Evolutionary conservation across 257 asterid species (phyloP), one percentile per base, ranked within the genome.

Genomic region (Eucommia ulmoides): DNA sequence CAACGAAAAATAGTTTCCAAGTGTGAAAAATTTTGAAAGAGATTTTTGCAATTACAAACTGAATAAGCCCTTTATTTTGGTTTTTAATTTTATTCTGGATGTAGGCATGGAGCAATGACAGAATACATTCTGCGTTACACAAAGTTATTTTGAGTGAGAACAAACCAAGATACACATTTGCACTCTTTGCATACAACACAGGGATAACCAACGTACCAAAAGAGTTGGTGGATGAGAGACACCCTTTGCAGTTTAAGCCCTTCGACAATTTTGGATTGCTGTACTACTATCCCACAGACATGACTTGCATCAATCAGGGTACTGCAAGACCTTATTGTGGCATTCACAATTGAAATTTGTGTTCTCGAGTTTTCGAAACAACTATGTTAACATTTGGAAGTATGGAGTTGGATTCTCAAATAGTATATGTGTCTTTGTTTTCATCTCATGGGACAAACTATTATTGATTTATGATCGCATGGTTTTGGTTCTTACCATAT

Each of bases 41-140:
- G n/a, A n/a, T n/a, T n/a, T n/a, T n/a, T n/a, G n/a, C n/a, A n/a
- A n/a, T n/a, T n/a, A n/a, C n/a, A n/a, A n/a, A n/a, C n/a, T n/a
- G n/a, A n/a, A n/a, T n/a, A n/a, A n/a, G n/a, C n/a, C n/a, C n/a
- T n/a, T n/a, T n/a, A n/a, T n/a, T n/a, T n/a, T n/a, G n/a, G n/a
- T n/a, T n/a, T n/a, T n/a, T n/a, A n/a, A 29, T 29, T 29, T 29
- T 33, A 26, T 47, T 41, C 23, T 3, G 24, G 17, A 7, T 51
- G 15, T 19, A 76, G 92, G 92, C 87, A 50, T 81, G 92, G 92
- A 81, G 92, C 77, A 81, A 81, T 60, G 83, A 73, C 53, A 75
- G 77, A 62, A 60, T 81, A 57, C 56, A 55, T 24, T 45, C 87
- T 47, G 62, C 83, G 18, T 49, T 49, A 68, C 92, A 81, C 63